A percentile compares a stretch with the other conserved stretches of the same genome.
Evolutionary conservation across 108 stramenopile species (phyloP).

Genomic region (Bacterosira constricta): DNA sequence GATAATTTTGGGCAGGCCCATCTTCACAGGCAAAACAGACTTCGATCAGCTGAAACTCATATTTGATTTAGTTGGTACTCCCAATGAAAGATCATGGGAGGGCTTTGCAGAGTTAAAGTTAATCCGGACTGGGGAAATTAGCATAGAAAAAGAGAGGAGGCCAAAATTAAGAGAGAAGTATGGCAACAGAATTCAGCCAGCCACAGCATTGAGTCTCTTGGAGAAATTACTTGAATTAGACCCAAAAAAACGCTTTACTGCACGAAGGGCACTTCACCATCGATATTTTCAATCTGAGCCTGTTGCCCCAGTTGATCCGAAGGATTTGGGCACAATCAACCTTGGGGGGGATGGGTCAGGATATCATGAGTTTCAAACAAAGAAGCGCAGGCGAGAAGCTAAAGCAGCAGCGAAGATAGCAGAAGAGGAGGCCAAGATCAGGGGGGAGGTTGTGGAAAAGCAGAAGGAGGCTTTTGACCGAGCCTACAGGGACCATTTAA

Average conservation of each 20-base stretch:
- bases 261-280: slow-evolving; percentile 59
- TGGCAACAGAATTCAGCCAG: slow-evolving; percentile 54
- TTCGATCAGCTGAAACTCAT: slow-evolving; percentile 91
- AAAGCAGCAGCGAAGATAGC: slow-evolving; percentile 72
- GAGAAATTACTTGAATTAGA: slow-evolving; percentile 84
- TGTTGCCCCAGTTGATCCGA: slow-evolving; percentile 66
- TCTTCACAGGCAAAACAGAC: slow-evolving; percentile 93
- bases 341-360: slow-evolving; percentile 44
- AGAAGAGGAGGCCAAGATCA: slow-evolving; percentile 53
- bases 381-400: slow-evolving; percentile 82
- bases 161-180: slow-evolving; percentile 71
- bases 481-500: slow-evolving; percentile 73
- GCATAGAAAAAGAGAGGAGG: slow-evolving; percentile 46
- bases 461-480: slow-evolving; percentile 75
- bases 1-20: slow-evolving; percentile 86
- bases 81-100: slow-evolving; percentile 67
- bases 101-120: slow-evolving; percentile 66
- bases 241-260: slow-evolving; percentile 74
- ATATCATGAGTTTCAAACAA: slow-evolving; percentile 90
- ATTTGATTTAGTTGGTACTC: slow-evolving; percentile 85
- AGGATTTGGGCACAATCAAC: slow-evolving; percentile 60
- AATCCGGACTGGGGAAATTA: slow-evolving; percentile 65
- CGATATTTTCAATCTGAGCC: slow-evolving; percentile 75
- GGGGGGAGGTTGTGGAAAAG: slow-evolving; percentile 59
- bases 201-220: slow-evolving; percentile 64